These are phyloP conservation scores for Triangularia setosa DNA, from an alignment of 2,329 filamentous ascomycete species.

Conservation along the genomic window DNA sequence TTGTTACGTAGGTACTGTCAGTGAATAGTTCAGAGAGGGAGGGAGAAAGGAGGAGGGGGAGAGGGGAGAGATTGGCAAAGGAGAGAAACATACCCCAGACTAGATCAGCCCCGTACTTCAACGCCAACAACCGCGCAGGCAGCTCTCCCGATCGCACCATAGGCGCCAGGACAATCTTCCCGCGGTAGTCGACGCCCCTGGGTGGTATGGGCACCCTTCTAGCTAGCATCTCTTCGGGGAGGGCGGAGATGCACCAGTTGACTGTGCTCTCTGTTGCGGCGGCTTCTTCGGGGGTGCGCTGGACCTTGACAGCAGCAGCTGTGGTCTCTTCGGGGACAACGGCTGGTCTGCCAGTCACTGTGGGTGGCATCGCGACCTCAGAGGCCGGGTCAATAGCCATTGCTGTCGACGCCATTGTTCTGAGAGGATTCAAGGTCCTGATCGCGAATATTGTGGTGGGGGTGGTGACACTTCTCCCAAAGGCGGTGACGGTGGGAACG, in stretches of 20 bases:
- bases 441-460: not conserved
- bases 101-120: constrained; percentile 93
- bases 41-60: not conserved
- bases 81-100: constrained; percentile 90
- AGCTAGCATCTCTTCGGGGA: constrained; percentile 34
- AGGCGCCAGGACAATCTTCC: constrained; percentile 89
- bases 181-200: constrained; percentile 88
- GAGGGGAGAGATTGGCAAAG: too few species aligned
- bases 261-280: constrained; percentile 1
- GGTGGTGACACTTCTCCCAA: not conserved
- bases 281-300: not conserved
- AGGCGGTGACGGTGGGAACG: not conserved
- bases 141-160: constrained; percentile 98
- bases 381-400: not conserved
- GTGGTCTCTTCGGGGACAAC: not conserved
- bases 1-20: not conserved
- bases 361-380: not conserved
- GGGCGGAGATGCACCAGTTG: not conserved
- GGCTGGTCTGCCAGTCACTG: not conserved
- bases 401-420: not conserved
- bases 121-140: constrained; percentile 79
- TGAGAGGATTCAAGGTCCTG: not conserved
- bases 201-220: constrained; percentile 73
- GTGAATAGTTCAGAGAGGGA: not conserved
- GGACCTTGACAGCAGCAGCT: not conserved